Conservation (phyloP, 2,329 filamentous ascomycete species). For the Xylaria sp. region DNA sequence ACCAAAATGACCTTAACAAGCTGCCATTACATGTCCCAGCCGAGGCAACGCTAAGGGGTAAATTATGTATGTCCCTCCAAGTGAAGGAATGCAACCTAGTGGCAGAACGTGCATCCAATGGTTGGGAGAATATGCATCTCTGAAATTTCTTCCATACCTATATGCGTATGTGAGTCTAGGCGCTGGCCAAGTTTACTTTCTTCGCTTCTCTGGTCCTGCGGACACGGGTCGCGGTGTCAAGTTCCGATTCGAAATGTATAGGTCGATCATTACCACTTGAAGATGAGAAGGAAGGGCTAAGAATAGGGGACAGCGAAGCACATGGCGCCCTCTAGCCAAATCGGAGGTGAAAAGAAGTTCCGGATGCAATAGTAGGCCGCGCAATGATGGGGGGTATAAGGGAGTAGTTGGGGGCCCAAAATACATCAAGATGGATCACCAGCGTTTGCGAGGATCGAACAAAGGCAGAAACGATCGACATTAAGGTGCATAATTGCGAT, state of each 20-base stretch:
- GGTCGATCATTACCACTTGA: slow-evolving; percentile 12
- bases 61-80: slow-evolving; percentile 10
- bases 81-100: slow-evolving; percentile 23
- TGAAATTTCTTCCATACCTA: slow-evolving; percentile 4
- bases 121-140: slow-evolving; percentile 14
- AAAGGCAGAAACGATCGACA: slow-evolving; percentile 19
- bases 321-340: neutral
- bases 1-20: neutral
- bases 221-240: neutral
- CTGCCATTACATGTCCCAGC: slow-evolving; percentile 4
- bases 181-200: neutral
- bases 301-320: neutral
- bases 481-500: neutral
- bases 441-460: neutral
- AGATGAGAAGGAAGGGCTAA: neutral
- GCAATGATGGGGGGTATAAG: slow-evolving; percentile 18
- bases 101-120: slow-evolving; percentile 24
- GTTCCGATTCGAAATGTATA: neutral
- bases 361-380: slow-evolving; percentile 5
- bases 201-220: neutral
- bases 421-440: neutral
- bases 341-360: neutral
- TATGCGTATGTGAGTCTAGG: neutral
- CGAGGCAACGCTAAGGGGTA: slow-evolving; percentile 20
- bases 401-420: neutral